Evolutionary conservation across 169 alveolate species (phyloP).

Genomic region (Babesia sp.): DNA sequence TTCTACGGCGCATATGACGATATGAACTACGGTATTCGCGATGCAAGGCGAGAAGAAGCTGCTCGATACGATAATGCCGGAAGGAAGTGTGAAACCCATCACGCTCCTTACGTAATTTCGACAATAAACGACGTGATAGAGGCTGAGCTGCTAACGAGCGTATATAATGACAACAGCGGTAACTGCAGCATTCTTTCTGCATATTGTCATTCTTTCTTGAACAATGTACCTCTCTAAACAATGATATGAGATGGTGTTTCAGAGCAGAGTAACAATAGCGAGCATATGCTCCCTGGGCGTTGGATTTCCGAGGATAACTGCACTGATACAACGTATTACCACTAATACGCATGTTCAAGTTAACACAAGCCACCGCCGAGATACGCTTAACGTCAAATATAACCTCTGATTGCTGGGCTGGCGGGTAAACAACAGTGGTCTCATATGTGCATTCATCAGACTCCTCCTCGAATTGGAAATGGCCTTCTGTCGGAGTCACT

Average conservation of each 20-base stretch:
- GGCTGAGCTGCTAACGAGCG: background rate
- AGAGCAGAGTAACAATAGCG: conserved; percentile 33
- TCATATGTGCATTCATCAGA: conserved; percentile 54
- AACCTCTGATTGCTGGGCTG: conserved; percentile 10
- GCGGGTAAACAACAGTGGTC: conserved; percentile 54
- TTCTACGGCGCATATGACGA: conserved; percentile 24
- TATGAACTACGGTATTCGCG: conserved; percentile 47
- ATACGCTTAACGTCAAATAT: conserved; percentile 32
- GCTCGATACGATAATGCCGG: conserved; percentile 9
- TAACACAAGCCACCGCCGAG: conserved; percentile 56
- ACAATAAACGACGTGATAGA: background rate
- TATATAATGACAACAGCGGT: conserved; percentile 51
- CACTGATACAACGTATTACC: conserved; percentile 45
- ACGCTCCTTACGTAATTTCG: background rate
- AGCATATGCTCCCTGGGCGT: conserved; percentile 1
- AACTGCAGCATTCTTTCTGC: conserved; percentile 37
- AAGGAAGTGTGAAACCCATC: conserved; percentile 9
- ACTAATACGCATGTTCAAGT: conserved; percentile 21
- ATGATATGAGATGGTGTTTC: conserved; percentile 13
- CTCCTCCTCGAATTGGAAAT: conserved; percentile 27
- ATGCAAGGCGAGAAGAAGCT: conserved; percentile 31
- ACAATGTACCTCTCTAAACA: conserved; percentile 46
- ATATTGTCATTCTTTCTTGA: background rate
- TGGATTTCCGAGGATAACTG: background rate
- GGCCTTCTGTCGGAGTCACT: conserved; percentile 18